Percentiles rank a stretch among this genome's conserved stretches.
phyloP scores from a whole-genome alignment of 2,329 filamentous ascomycete genomes.

The Fusarium chuoi region DNA sequence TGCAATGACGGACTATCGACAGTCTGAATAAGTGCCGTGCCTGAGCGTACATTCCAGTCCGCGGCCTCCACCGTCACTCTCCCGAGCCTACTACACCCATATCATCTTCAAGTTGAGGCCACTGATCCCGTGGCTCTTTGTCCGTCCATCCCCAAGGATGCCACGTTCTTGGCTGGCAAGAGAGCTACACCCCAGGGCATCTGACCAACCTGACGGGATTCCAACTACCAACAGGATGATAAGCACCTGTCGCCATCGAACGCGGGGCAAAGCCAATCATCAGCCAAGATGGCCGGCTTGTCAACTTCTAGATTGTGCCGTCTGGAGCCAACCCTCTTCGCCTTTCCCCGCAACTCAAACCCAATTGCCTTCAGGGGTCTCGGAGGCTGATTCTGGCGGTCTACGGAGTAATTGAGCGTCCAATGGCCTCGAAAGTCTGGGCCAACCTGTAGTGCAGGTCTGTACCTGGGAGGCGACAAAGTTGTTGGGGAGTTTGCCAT shows the following conservation, averaged over 20 bases:
- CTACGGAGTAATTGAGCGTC: not conserved
- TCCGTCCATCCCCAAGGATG: conserved; percentile 11
- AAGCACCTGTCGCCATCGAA: conserved; percentile 27
- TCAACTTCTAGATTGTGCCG: conserved; percentile 14
- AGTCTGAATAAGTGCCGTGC: conserved; percentile 2
- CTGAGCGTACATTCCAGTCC: conserved; percentile 23
- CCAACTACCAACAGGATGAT: conserved; percentile 7
- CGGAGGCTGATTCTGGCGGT: conserved; percentile 9
- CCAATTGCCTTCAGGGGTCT: conserved; percentile 33
- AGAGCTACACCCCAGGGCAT: conserved; percentile 23
- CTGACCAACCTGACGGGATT: conserved; percentile 20
- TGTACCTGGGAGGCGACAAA: conserved; percentile 2
- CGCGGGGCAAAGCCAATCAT: conserved; percentile 32
- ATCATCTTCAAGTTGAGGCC: not conserved
- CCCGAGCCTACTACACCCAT: not conserved
- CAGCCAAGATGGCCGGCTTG: conserved; percentile 19
- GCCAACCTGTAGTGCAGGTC: not conserved
- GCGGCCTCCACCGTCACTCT: not conserved
- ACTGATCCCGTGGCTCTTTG: conserved; percentile 25
- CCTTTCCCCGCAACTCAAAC: conserved; percentile 26
- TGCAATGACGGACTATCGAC: not conserved
- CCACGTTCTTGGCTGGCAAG: conserved; percentile 34
- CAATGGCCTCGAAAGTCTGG: not conserved
- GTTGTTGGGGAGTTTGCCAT: not conserved
- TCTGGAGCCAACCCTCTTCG: conserved; percentile 4